A percentile compares a stretch with the other conserved stretches of the same genome.
Evolutionary conservation across 2,329 filamentous ascomycete species (phyloP).

Genomic region (Ophiobolus disseminans): DNA sequence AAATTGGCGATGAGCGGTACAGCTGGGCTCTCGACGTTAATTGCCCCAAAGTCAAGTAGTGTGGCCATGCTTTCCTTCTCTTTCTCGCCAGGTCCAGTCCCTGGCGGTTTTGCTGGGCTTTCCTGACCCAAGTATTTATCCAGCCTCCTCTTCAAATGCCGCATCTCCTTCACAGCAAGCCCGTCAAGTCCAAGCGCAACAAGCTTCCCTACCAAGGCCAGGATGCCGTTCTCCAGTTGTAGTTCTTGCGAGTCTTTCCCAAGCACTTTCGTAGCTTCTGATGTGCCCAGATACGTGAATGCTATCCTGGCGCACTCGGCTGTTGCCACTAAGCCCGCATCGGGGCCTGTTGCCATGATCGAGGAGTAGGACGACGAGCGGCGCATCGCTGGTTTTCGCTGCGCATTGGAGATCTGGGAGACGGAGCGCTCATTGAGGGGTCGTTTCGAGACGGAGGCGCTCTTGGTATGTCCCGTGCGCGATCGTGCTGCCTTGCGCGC

Average conservation of each 20-base stretch:
- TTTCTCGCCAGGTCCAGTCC: conserved; percentile 8
- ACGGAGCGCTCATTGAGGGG: conserved; percentile 68
- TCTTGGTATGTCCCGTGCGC: conserved; percentile 24
- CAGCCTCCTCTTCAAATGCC: conserved; percentile 69
- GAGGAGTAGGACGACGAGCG: conserved; percentile 50
- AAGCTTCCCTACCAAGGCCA: conserved; percentile 71
- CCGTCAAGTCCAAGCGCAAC: conserved; percentile 69
- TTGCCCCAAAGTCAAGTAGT: conserved; percentile 66
- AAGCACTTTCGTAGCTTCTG: conserved; percentile 60
- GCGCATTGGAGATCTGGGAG: conserved; percentile 66
- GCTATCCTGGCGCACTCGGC: conserved; percentile 74
- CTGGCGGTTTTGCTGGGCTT: conserved; percentile 6
- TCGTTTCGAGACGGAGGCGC: conserved; percentile 57
- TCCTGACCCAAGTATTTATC: conserved; percentile 49
- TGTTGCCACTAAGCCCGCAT: conserved; percentile 56
- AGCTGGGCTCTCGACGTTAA: conserved; percentile 40
- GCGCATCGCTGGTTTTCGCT: conserved; percentile 46
- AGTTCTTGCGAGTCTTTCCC: conserved; percentile 65
- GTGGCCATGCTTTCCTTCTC: conserved; percentile 61
- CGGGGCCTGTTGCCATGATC: conserved; percentile 30
- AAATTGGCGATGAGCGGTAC: conserved; percentile 67
- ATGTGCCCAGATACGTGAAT: conserved; percentile 68
- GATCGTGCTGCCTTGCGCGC: conserved; percentile 28
- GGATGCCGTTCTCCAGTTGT: conserved; percentile 77
- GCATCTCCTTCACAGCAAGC: conserved; percentile 73